These are phyloP conservation scores for Lathyrus tuberosus DNA, from an alignment of 306 rosid genomes.

Conservation along the genomic window DNA sequence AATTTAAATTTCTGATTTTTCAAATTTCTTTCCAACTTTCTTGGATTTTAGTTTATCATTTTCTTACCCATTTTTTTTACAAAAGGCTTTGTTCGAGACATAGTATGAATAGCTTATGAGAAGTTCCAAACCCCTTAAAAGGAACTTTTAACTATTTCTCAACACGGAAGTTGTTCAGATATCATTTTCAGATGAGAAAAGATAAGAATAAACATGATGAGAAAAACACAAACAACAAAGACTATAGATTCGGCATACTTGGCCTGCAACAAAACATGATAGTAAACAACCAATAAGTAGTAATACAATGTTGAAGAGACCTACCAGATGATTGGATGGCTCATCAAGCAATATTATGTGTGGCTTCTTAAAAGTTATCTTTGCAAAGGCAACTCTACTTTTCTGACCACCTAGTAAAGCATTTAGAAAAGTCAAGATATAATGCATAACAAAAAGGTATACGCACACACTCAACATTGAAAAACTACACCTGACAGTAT, in stretches of 20 bases:
- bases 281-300: slow-evolving; percentile 21
- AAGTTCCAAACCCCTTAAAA: not conserved
- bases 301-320: slow-evolving; percentile 36
- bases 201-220: not conserved
- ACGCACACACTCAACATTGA: not conserved
- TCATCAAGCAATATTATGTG: slow-evolving; percentile 97
- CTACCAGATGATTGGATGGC: slow-evolving; percentile 98
- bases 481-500: slow-evolving; percentile 77
- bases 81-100: not conserved
- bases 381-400: slow-evolving; percentile 98
- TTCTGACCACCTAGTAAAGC: slow-evolving; percentile 88
- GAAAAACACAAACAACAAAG: not conserved
- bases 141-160: slow-evolving; percentile 4
- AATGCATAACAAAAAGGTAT: slow-evolving; percentile 22
- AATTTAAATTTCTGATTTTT: not conserved
- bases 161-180: not conserved
- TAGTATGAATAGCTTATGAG: not conserved
- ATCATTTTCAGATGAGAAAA: slow-evolving; percentile 12
- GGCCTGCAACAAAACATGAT: slow-evolving; percentile 23
- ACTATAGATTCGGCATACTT: slow-evolving; percentile 11
- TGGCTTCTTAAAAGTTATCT: slow-evolving; percentile 97
- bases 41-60: not conserved
- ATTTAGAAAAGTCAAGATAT: slow-evolving; percentile 31
- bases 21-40: not conserved
- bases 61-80: not conserved